These are phyloP conservation scores for Flammula alnicola DNA, from an alignment of 1,284 basidiomycete species.

Conservation along the genomic window DNA sequence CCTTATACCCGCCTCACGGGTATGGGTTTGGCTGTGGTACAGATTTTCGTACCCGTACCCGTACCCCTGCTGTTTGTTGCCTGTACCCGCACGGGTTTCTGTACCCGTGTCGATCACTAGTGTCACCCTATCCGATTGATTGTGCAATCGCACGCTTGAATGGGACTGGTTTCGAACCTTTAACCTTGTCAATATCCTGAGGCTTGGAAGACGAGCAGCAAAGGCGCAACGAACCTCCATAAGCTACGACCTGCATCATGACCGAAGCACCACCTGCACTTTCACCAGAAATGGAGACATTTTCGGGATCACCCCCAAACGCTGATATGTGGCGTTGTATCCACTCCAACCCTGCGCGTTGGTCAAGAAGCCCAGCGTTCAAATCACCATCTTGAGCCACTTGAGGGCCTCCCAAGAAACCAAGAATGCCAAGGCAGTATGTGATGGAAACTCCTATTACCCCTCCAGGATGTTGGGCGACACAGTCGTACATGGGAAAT, in stretches of 20 bases:
- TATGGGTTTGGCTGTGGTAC: too few relatives aligned
- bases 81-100: too few relatives aligned
- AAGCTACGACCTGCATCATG: conserved; percentile 47
- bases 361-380: conserved; percentile 52
- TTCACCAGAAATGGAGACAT: conserved; percentile 48
- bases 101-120: too few relatives aligned
- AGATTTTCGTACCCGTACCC: too few relatives aligned
- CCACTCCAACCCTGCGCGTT: conserved; percentile 51
- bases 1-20: too few relatives aligned
- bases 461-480: conserved; percentile 41
- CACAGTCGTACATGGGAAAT: conserved; percentile 52
- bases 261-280: conserved; percentile 50
- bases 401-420: conserved; percentile 44
- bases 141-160: conserved; percentile 46
- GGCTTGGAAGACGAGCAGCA: not conserved
- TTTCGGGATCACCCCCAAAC: conserved; percentile 48
- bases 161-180: conserved; percentile 39
- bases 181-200: not conserved
- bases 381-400: conserved; percentile 38
- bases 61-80: too few relatives aligned
- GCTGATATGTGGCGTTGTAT: conserved; percentile 45
- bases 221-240: conserved; percentile 37
- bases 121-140: conserved; percentile 51
- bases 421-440: conserved; percentile 49
- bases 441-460: conserved; percentile 49